Base-by-base conservation (phyloP, 352 stramenopile species). In the Peronospora belbahrii region DNA sequence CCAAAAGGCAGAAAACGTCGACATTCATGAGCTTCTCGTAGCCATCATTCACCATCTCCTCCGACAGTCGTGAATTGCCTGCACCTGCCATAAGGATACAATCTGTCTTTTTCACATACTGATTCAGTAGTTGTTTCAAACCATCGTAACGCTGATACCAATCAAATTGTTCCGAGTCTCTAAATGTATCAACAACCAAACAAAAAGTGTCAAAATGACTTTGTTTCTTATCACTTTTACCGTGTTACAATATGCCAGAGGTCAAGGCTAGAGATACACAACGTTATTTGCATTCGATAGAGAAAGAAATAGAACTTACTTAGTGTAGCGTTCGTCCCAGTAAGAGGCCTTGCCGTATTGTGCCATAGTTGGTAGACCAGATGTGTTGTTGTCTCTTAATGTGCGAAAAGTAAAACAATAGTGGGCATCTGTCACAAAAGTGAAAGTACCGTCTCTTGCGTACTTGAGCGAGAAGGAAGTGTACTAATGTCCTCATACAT, bases 11-110 rank as follows among this genome's bases (percentile, higher is more conserved):
- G n/a, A n/a, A n/a, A n/a, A 97, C 83, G 70, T 98, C 94, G 32
- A 98, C 90, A 69, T 98, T 98, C 53, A 94, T 85, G 62, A 98
- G 88, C 46, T 83, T 95, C 47, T 95, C 81, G 70, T 89, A 98
- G 3, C 85, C 92, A 64, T 98, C 92, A 53, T 97, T 94, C 37
- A 92, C 89, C 90, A 98, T 97, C 48, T 98, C 93, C 59, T 98
- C 93, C 42, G 80, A 97, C 41, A 98, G 60, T 0, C 88, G 71
- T 35, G 92, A 98, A 65, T 97, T 98, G 40, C 93, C 93, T 11
- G 83, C 88, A 33, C 93, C 93, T 6, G 86, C 65, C 82, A 97
- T 97, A 8, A 98, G 70, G 35, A 98, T 84, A 15, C 70, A 52
- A 55, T 97, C 93, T 39, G 88, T 91, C 70, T 97, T 97, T 62